A percentile compares a stretch with the other conserved stretches of the same genome.
Evolutionary conservation across 148 eudicot genomes (phyloP).

Genomic region (Polygonum maritimum): DNA sequence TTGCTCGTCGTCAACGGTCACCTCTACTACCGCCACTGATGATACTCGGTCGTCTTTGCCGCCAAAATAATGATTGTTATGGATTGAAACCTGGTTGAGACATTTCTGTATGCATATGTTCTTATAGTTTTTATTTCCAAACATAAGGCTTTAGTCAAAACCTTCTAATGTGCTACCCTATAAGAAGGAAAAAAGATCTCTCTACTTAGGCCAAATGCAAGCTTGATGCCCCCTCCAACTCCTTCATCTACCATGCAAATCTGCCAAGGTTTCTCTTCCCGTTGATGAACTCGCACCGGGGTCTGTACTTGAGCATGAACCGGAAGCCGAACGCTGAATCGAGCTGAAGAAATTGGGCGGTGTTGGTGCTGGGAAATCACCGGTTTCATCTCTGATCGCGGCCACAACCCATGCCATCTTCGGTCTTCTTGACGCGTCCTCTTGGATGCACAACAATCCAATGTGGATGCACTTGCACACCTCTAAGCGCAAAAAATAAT

Average conservation of each 20-base stretch:
- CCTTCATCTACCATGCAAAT: neutral
- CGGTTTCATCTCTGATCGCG: constrained; percentile 1
- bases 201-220: too few species aligned
- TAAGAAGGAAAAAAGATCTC: too few species aligned
- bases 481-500: neutral
- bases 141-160: too few species aligned
- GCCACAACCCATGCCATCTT: constrained; percentile 9
- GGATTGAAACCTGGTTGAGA: too few species aligned
- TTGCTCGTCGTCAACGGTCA: neutral
- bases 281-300: neutral
- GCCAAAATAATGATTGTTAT: neutral
- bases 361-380: neutral
- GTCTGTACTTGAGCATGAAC: constrained; percentile 1
- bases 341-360: constrained; percentile 11
- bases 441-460: constrained; percentile 10
- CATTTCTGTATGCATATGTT: too few species aligned
- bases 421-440: neutral
- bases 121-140: too few species aligned
- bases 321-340: neutral
- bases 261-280: neutral
- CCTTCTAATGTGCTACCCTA: too few species aligned
- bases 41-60: neutral
- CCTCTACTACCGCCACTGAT: neutral
- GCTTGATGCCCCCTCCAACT: too few species aligned
- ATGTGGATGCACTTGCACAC: neutral